These are phyloP conservation scores for Aspergillus panamensis DNA, from an alignment of 495 filamentous ascomycete genomes.

Conservation along the genomic window DNA sequence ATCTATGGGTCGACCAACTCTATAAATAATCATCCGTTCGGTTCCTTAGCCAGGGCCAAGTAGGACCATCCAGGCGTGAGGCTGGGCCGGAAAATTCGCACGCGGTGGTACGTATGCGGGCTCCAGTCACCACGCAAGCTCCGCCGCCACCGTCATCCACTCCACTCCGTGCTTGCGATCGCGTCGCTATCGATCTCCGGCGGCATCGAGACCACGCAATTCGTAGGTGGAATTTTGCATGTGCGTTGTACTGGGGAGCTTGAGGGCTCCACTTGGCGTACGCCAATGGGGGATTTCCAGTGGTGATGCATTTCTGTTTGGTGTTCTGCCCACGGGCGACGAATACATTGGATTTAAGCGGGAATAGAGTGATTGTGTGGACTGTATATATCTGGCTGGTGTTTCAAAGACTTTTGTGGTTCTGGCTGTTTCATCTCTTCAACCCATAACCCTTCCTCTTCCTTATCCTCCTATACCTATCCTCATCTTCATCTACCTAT, in stretches of 20 bases:
- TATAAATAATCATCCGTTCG: background rate
- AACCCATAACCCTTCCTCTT: background rate
- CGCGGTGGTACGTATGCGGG: background rate
- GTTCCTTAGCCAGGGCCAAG: too few relatives aligned
- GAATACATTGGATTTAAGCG: background rate
- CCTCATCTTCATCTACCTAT: background rate
- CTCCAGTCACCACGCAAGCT: constrained; percentile 1
- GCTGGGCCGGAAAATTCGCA: background rate
- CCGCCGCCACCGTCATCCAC: background rate
- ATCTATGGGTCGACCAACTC: background rate
- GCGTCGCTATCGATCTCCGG: background rate
- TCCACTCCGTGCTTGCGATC: background rate
- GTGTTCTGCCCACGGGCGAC: background rate
- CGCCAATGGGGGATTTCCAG: background rate
- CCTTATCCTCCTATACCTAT: background rate
- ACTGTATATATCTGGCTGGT: background rate
- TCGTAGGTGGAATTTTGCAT: background rate
- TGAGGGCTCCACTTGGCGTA: background rate
- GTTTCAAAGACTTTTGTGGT: background rate
- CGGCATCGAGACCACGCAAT: background rate
- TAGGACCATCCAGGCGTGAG: too few relatives aligned
- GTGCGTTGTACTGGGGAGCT: background rate
- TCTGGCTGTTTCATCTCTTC: background rate
- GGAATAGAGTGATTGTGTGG: background rate
- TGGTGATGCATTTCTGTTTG: background rate